Percentiles rank a stretch among this genome's conserved stretches.
phyloP scores from a whole-genome alignment of 2,329 filamentous ascomycete genomes.

The Plectosphaerella sp. region DNA sequence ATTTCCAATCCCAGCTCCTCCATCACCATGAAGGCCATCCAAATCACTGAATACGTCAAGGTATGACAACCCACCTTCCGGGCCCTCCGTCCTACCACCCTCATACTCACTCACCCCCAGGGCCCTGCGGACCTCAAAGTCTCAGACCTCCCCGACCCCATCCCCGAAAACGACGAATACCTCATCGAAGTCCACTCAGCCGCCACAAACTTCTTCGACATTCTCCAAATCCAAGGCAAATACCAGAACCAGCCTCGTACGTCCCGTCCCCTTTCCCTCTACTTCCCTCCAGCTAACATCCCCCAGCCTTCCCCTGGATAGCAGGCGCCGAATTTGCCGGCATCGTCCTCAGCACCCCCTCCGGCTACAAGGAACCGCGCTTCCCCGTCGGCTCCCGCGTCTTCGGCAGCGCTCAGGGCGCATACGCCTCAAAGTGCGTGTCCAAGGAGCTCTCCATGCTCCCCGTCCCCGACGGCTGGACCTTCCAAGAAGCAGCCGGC shows the following conservation, averaged over 20 bases:
- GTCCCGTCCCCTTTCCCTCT: slow-evolving; percentile 8
- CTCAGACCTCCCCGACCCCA: slow-evolving; percentile 68
- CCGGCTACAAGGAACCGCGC: slow-evolving; percentile 41
- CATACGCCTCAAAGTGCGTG: slow-evolving; percentile 73
- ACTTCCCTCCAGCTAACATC: not conserved
- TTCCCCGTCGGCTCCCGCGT: slow-evolving; percentile 78
- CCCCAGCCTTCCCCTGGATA: slow-evolving; percentile 72
- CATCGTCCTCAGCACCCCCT: slow-evolving; percentile 64
- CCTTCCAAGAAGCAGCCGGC: slow-evolving; percentile 78
- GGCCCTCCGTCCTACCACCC: not conserved
- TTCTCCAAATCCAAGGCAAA: slow-evolving; percentile 91
- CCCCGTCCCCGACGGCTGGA: slow-evolving; percentile 76
- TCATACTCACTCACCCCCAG: slow-evolving; percentile 33
- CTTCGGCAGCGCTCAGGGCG: slow-evolving; percentile 83
- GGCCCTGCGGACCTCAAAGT: slow-evolving; percentile 76
- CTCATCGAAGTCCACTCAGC: slow-evolving; percentile 81
- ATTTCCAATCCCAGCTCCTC: not conserved
- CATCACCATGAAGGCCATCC: slow-evolving; percentile 67
- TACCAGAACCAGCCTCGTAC: slow-evolving; percentile 83
- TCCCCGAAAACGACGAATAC: slow-evolving; percentile 70
- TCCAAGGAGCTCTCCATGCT: slow-evolving; percentile 64
- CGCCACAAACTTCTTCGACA: slow-evolving; percentile 95
- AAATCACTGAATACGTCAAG: slow-evolving; percentile 71
- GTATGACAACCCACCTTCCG: slow-evolving; percentile 32
- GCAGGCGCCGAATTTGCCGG: slow-evolving; percentile 86